Evolutionary conservation across 768 basidiomycete species (phyloP), one percentile per base, ranked within the genome.

Genomic region (Panaeolus papilionaceus): DNA sequence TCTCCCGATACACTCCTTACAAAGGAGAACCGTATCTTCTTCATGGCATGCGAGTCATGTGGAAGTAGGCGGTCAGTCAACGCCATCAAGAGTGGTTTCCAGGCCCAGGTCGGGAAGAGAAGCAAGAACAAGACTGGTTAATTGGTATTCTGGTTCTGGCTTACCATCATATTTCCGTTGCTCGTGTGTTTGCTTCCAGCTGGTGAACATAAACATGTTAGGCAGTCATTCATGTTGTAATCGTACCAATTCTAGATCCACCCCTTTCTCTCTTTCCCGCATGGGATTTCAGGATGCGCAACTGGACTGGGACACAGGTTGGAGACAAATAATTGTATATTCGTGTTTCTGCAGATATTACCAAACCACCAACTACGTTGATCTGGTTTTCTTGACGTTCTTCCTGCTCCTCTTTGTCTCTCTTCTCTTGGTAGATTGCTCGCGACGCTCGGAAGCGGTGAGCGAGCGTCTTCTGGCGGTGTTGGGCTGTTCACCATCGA

Each of bases 21-120:
- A 37, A 99, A 99, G 80, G 96, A 99, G 82, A 98, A 98, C 79
- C 94, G 98, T 81, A 94, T 99, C 77, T 98, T 96, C 86, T 99
- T 99, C 87, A 93, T 94, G 88, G 86, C 93, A 0, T 96, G 94
- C 81, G 92, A 96, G 79, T 92, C 92, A 6, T 97, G 95, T 73
- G 95, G 94, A 2, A 93, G 91, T 72, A 83, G 93, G 73, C 90
- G 96, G 23, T 96, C 94, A 68, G 97, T 99, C 73, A 94, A 93
- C 72, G 84, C 95, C 42, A 97, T 99, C 90, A 98, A 99, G 89
- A 96, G 93, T 68, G 97, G 97, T 81, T 99, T 92, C 89, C 95
- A 98, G 83, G 96, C 96, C 64, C 95, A 98, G 77, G 92, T 95
- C 67, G 94, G 94, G 64, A 93, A 89, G 84, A 85, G 93, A 75